These are phyloP conservation scores for Clarireedia hainanense DNA, from an alignment of 2,329 filamentous ascomycete genomes.

Conservation along the genomic window DNA sequence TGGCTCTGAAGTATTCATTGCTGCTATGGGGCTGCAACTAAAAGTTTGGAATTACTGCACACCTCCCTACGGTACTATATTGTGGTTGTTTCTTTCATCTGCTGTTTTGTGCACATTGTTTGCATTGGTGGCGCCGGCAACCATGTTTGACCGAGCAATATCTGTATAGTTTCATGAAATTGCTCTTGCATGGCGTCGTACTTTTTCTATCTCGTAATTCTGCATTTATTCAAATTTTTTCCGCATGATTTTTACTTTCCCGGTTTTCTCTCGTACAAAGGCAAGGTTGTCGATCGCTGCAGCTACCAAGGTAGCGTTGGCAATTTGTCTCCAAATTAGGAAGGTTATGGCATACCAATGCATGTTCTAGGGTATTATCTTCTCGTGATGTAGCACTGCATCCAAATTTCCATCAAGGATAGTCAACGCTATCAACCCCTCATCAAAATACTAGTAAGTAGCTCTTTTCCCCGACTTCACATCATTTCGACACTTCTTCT, in stretches of 20 bases:
- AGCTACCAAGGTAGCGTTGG: background rate
- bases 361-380: background rate
- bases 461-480: background rate
- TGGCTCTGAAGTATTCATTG: background rate
- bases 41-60: background rate
- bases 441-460: background rate
- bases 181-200: no score
- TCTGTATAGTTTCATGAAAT: no score
- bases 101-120: background rate
- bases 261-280: background rate
- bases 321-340: background rate
- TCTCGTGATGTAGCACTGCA: constrained; percentile 4
- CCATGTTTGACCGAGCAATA: no score
- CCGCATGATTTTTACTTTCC: background rate
- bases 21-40: background rate
- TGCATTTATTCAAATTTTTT: background rate
- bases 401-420: background rate
- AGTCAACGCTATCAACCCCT: background rate
- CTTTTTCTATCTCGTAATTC: background rate
- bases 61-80: background rate
- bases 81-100: background rate
- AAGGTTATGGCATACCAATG: background rate
- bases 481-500: background rate
- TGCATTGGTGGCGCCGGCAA: no score
- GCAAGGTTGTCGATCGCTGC: background rate